Base-by-base conservation (phyloP, 1,284 basidiomycete genomes). In the Sanguinoderma infundibulare region DNA sequence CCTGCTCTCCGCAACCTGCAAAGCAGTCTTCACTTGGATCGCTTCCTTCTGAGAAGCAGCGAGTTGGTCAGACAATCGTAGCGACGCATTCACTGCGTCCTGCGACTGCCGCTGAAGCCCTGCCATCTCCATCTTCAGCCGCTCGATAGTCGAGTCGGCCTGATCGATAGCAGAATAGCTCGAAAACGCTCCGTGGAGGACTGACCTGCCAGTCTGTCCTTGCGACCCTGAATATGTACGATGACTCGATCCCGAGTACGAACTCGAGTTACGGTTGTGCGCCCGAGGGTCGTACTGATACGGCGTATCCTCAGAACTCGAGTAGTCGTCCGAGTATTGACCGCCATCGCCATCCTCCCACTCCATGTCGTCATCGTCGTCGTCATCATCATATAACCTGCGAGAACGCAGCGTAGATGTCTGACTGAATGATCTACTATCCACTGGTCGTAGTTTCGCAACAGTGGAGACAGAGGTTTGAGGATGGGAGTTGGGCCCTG, bases 41-140 rank as follows among this genome's bases (percentile, higher is more conserved):
- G 80, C 78, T 65, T 90, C 89, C 36, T 83, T 77, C 66, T 88
- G 84, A 5, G 82, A 85, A 62, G 86, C 82, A 8, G 82, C 78
- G 15, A 91, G 79, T 69, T 90, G 86, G 66, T 89, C 87, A 20
- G 87, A 82, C 66, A 91, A 78, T 60, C 83, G 79, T 53, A 85
- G 63, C 1, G 86, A 87, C 40, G 85, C 78, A 2, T 83, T 83
- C 47, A 87, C 79, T 4, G 87, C 87, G 64, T 91, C 87, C 15
- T 85, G 80, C 20, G 87, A 83, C 71, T 90, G 87, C 61, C 83
- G 81, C 53, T 86, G 82, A 57, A 91, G 75, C 36, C 73, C 79
- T 15, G 80, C 81, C 70, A 89, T 80, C 74, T 91, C 89, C 67
- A 81, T 81, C 70, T 85, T 81, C 73, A 90, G 79, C 53, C 81